These are phyloP conservation scores for Ceratocystiopsis minuta DNA, from an alignment of 2,329 filamentous ascomycete genomes.

Conservation along the genomic window DNA sequence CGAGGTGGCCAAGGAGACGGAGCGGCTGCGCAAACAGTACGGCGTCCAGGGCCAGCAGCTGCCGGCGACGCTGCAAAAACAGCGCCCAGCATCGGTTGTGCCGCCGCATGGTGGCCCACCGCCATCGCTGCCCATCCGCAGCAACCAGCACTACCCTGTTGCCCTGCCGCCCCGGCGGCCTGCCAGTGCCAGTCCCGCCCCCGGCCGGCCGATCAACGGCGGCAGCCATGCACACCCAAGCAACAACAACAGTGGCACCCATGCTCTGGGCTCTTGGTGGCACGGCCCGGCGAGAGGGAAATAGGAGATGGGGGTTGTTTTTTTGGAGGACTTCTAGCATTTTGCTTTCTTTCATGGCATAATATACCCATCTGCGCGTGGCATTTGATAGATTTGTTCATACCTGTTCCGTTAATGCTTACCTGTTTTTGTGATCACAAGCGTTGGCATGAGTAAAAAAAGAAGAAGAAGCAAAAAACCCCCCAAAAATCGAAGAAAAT, in stretches of 20 bases:
- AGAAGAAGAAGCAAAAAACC: not conserved
- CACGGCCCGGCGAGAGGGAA: conserved; percentile 10
- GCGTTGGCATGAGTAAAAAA: too few relatives aligned
- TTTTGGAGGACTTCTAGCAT: too few relatives aligned
- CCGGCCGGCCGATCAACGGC: too few relatives aligned
- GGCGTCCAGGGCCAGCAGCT: conserved; percentile 34
- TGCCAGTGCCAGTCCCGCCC: conserved; percentile 25
- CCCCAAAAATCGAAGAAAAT: conserved; percentile 1
- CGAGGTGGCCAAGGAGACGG: conserved; percentile 63
- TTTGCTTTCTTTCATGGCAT: too few relatives aligned
- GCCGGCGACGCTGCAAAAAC: conserved; percentile 5
- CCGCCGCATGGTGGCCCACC: conserved; percentile 9
- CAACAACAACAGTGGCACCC: not conserved
- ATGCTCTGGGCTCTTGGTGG: conserved; percentile 13
- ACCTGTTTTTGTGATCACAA: too few relatives aligned
- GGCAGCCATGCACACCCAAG: too few relatives aligned
- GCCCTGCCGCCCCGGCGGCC: conserved; percentile 24
- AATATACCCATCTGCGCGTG: too few relatives aligned
- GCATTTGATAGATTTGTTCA: conserved; percentile 12
- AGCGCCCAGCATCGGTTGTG: not conserved
- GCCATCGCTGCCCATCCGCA: not conserved
- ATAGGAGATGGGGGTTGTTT: conserved; percentile 4
- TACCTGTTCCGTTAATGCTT: too few relatives aligned
- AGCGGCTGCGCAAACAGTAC: conserved; percentile 53
- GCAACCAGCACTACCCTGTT: not conserved